A percentile compares a stretch with the other conserved stretches of the same genome.
Evolutionary conservation across 2,329 filamentous ascomycete species (phyloP).

Genomic region (Lachnellula cervina): DNA sequence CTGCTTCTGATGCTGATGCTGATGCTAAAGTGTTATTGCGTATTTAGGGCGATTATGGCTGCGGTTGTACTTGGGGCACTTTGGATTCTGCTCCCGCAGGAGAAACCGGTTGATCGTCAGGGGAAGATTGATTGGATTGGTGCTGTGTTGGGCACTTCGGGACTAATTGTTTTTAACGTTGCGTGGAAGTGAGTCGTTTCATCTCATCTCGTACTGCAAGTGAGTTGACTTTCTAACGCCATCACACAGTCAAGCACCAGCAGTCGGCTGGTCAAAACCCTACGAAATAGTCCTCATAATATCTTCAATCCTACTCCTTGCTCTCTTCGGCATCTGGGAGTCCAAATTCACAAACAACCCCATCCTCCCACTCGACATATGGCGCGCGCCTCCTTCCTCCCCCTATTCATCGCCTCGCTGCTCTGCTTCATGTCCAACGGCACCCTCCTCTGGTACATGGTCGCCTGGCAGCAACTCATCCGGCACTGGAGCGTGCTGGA

Average conservation of each 20-base stretch:
- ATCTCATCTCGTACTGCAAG: too few species aligned
- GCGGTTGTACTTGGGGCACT: conserved; percentile 2
- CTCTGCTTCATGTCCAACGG: conserved; percentile 30
- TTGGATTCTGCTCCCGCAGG: conserved; percentile 12
- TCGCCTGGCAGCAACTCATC: conserved; percentile 41
- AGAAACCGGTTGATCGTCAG: conserved; percentile 25
- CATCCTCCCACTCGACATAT: conserved; percentile 23
- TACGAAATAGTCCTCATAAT: conserved; percentile 16
- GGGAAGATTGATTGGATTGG: conserved; percentile 40
- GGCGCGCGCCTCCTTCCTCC: conserved; percentile 19
- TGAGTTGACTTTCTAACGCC: conserved; percentile 1
- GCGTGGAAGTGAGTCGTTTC: conserved; percentile 40
- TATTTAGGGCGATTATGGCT: conserved; percentile 2
- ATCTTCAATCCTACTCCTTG: conserved; percentile 11
- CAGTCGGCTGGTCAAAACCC: conserved; percentile 17
- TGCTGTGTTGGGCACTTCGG: conserved; percentile 34
- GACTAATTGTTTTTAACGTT: conserved; percentile 46
- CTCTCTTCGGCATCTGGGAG: conserved; percentile 17
- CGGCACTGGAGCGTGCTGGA: conserved; percentile 39
- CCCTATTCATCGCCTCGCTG: conserved; percentile 13
- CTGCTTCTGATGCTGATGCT: too few species aligned
- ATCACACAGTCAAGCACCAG: conserved; percentile 18
- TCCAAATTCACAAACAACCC: conserved; percentile 12
- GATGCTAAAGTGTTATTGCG: background rate
- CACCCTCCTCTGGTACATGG: conserved; percentile 45